Evolutionary conservation across 345 rosid species (phyloP).

Genomic region (Barbarea vulgaris): DNA sequence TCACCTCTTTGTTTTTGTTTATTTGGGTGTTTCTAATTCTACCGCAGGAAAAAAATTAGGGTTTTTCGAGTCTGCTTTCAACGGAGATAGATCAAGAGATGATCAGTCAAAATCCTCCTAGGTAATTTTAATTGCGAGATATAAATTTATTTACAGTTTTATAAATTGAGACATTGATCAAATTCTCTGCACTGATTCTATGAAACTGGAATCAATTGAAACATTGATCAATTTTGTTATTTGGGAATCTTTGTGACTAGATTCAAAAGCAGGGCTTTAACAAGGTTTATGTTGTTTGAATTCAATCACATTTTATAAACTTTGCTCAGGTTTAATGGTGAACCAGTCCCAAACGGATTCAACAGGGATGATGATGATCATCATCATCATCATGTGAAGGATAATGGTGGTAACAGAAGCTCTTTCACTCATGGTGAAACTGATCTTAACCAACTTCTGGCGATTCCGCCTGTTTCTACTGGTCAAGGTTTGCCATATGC

Average conservation of each 20-base stretch:
- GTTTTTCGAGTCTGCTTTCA: conserved; percentile 18
- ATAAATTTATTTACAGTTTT: not conserved
- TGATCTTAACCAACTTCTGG: conserved; percentile 44
- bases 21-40: not conserved
- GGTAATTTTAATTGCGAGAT: conserved; percentile 9
- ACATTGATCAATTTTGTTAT: conserved; percentile 7
- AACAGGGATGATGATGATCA: not conserved
- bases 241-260: not conserved
- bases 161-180: too few relatives aligned
- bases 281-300: not conserved
- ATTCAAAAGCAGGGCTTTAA: not conserved
- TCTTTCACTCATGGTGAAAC: conserved; percentile 21
- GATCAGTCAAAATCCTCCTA: conserved; percentile 9
- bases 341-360: conserved; percentile 23
- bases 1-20: not conserved
- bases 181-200: conserved; percentile 5
- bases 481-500: conserved; percentile 95
- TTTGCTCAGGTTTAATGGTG: conserved; percentile 28
- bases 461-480: conserved; percentile 46
- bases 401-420: conserved; percentile 35
- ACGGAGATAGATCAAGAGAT: conserved; percentile 33
- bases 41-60: conserved; percentile 37
- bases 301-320: not conserved
- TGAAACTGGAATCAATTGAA: not conserved
- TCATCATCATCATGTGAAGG: conserved; percentile 15